A percentile compares a stretch with the other conserved stretches of the same genome.
phyloP scores from a whole-genome alignment of 2,329 filamentous ascomycete genomes.

The Dactylellina cionopaga region DNA sequence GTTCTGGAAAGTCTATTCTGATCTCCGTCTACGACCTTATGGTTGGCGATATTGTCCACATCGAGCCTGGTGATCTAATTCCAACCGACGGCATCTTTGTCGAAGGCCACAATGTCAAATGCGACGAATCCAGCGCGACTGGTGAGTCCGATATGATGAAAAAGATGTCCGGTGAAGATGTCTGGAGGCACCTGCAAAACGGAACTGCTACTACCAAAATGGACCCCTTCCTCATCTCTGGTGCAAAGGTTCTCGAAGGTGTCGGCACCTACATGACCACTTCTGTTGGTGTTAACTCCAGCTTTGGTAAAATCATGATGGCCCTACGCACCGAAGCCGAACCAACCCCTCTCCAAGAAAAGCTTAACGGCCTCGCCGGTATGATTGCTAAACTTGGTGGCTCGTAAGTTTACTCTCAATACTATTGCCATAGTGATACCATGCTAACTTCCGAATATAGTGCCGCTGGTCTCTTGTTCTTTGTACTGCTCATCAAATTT shows the following conservation, averaged over 20 bases:
- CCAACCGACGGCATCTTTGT: conserved; percentile 79
- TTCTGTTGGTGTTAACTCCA: conserved; percentile 77
- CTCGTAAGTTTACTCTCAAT: conserved; percentile 59
- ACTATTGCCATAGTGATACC: not conserved
- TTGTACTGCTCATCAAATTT: conserved; percentile 87
- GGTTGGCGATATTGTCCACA: conserved; percentile 75
- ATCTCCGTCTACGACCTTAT: conserved; percentile 75
- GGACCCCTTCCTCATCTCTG: conserved; percentile 87
- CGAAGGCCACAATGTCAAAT: conserved; percentile 77
- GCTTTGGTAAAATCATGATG: conserved; percentile 79
- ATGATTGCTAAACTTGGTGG: conserved; percentile 82
- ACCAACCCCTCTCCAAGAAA: conserved; percentile 79
- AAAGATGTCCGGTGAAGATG: conserved; percentile 74
- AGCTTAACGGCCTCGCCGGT: conserved; percentile 77
- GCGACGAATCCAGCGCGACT: conserved; percentile 81
- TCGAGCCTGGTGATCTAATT: conserved; percentile 79
- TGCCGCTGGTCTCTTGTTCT: conserved; percentile 81
- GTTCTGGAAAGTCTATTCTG: conserved; percentile 75
- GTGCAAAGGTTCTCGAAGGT: conserved; percentile 79
- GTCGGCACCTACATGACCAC: conserved; percentile 79
- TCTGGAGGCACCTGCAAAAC: conserved; percentile 74
- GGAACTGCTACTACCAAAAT: conserved; percentile 75
- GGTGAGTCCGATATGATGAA: conserved; percentile 80
- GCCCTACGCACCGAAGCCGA: conserved; percentile 77
- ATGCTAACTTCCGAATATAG: conserved; percentile 58